Evolutionary conservation across 257 asterid genomes (phyloP).

Genomic region (Phtheirospermum japonicum): DNA sequence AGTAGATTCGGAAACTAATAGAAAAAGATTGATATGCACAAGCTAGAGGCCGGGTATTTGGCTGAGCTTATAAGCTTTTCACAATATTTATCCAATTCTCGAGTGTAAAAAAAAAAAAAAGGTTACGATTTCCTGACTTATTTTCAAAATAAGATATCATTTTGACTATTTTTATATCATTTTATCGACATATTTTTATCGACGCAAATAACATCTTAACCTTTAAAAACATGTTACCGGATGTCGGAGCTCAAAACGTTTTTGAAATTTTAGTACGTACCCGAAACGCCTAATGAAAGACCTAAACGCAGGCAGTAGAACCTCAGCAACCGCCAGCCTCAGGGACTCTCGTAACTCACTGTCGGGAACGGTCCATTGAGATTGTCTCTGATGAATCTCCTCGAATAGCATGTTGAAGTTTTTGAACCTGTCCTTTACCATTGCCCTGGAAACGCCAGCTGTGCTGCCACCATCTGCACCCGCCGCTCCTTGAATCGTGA

Average conservation of each 20-base stretch:
- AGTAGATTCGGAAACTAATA: too few species aligned
- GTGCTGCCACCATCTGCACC: conserved; percentile 43
- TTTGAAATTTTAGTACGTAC: too few species aligned
- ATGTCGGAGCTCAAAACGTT: too few species aligned
- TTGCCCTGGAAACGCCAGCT: conserved; percentile 65
- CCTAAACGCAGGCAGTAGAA: conserved; percentile 88
- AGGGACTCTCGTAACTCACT: conserved; percentile 91
- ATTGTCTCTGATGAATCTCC: conserved; percentile 95
- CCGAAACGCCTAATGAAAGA: conserved; percentile 82
- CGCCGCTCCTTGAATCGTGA: conserved; percentile 58
- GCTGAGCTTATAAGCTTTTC: background rate
- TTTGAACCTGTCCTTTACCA: conserved; percentile 84
- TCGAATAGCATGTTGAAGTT: conserved; percentile 79
- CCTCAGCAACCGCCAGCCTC: conserved; percentile 97
- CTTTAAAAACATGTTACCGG: too few species aligned
- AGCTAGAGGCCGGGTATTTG: too few species aligned
- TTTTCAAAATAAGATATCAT: too few species aligned
- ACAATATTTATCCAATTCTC: background rate
- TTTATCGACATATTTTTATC: too few species aligned
- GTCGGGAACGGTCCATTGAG: conserved; percentile 99
- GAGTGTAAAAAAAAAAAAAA: too few species aligned
- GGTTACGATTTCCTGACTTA: too few species aligned
- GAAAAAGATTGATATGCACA: too few species aligned
- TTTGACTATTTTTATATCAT: too few species aligned
- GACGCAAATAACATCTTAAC: too few species aligned